Percentiles rank a stretch among this genome's conserved stretches.
Conservation (phyloP, 805 yeast genomes). For the Kazachstania psychrophila region DNA sequence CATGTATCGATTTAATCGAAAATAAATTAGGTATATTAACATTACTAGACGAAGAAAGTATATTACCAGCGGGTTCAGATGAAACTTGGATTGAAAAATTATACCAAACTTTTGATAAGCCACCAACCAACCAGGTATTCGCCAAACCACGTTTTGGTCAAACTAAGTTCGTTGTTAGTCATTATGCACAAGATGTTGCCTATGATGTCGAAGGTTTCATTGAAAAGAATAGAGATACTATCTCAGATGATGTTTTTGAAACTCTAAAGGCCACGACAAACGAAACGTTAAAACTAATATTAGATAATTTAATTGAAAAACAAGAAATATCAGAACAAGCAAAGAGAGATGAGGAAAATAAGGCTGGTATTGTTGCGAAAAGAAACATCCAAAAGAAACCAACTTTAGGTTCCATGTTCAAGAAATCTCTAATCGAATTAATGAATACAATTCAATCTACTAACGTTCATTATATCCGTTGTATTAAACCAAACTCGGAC, state of each 20-base stretch:
- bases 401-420: slow-evolving; percentile 90
- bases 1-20: slow-evolving; percentile 89
- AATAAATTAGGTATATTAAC: slow-evolving; percentile 79
- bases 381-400: slow-evolving; percentile 63
- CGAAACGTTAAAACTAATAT: slow-evolving; percentile 52
- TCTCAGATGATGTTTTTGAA: slow-evolving; percentile 88
- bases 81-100: slow-evolving; percentile 87
- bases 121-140: slow-evolving; percentile 68
- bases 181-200: slow-evolving; percentile 89
- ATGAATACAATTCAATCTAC: slow-evolving; percentile 91
- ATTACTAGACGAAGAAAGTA: slow-evolving; percentile 86
- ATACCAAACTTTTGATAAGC: slow-evolving; percentile 74
- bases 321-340: slow-evolving; percentile 26
- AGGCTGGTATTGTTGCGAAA: slow-evolving; percentile 32
- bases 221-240: slow-evolving; percentile 95
- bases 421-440: slow-evolving; percentile 80
- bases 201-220: slow-evolving; percentile 92
- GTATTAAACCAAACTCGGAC: slow-evolving; percentile 92
- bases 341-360: slow-evolving; percentile 30
- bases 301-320: slow-evolving; percentile 50
- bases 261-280: slow-evolving; percentile 65
- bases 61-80: slow-evolving; percentile 89
- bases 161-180: slow-evolving; percentile 79
- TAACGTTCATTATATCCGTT: slow-evolving; percentile 91
- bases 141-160: slow-evolving; percentile 93